phyloP scores from a whole-genome alignment of 192 early-diverging fungal species.

The Backusella liffmaniae region DNA sequence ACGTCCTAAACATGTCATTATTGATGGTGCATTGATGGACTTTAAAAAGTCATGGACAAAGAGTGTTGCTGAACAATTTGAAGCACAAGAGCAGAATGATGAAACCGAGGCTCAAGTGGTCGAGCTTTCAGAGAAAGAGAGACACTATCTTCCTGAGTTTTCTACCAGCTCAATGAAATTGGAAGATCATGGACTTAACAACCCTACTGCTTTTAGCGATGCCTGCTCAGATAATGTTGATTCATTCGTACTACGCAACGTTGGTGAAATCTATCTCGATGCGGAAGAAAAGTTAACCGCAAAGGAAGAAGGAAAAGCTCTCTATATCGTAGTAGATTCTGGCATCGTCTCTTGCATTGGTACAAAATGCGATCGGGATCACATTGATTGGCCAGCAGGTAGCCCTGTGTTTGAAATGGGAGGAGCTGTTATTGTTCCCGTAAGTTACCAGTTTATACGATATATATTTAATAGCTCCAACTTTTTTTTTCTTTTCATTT shows the following conservation, averaged over 20 bases:
- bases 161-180: conserved; percentile 33
- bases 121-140: conserved; percentile 26
- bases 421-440: conserved; percentile 57
- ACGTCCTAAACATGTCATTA: conserved; percentile 55
- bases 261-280: conserved; percentile 26
- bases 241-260: conserved; percentile 37
- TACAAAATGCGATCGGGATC: conserved; percentile 27
- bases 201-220: conserved; percentile 15
- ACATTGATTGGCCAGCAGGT: conserved; percentile 29
- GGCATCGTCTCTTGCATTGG: conserved; percentile 39
- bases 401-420: conserved; percentile 51
- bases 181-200: conserved; percentile 32
- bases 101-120: conserved; percentile 16
- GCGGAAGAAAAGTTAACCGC: neutral
- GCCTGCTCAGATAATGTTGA: conserved; percentile 24
- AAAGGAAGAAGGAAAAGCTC: neutral
- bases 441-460: conserved; percentile 19
- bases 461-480: neutral
- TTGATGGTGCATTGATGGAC: conserved; percentile 50
- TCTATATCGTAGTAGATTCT: conserved; percentile 36
- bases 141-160: conserved; percentile 26
- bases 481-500: conserved; percentile 4
- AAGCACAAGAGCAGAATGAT: conserved; percentile 2
- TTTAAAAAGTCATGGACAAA: conserved; percentile 41
- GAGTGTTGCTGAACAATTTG: neutral